Percentiles rank a stretch among this genome's conserved stretches.
Conservation (phyloP, 306 rosid genomes). For the Vicia sativa region DNA sequence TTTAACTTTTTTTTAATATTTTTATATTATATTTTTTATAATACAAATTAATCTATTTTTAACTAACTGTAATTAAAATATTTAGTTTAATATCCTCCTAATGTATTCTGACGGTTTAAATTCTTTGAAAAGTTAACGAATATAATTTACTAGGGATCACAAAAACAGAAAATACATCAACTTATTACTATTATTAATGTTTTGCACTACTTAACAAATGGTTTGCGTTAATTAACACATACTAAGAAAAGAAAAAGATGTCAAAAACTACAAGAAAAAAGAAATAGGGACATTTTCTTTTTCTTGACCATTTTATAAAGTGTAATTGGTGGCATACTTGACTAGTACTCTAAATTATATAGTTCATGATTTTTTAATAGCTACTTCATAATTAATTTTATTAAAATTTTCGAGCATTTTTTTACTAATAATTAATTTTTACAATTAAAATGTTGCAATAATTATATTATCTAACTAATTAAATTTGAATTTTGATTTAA, state of each 20-base stretch:
- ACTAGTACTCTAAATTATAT: constrained; percentile 21
- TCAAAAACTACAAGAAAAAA: not conserved
- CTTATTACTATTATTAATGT: constrained; percentile 5
- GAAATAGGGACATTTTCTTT: constrained; percentile 25
- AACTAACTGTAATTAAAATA: too few species aligned
- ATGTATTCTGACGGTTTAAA: too few species aligned
- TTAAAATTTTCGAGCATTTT: too few species aligned
- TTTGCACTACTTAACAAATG: not conserved
- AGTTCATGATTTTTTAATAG: not conserved
- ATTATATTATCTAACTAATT: too few species aligned
- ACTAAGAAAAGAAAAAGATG: too few species aligned
- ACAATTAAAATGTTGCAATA: too few species aligned
- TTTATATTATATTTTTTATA: not conserved
- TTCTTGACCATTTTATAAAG: constrained; percentile 17
- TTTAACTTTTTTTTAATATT: constrained; percentile 38
- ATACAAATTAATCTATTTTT: not conserved
- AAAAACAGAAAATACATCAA: too few species aligned
- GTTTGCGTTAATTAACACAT: not conserved
- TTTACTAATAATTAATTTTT: too few species aligned
- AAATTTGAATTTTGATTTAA: too few species aligned
- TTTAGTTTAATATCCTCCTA: too few species aligned
- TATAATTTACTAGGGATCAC: not conserved
- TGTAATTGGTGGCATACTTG: constrained; percentile 30
- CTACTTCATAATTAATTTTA: not conserved
- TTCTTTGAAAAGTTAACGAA: too few species aligned